phyloP scores from a whole-genome alignment of 225 moss, liverwort and hornwort genomes.

The Rhytidiadelphus loreus region DNA sequence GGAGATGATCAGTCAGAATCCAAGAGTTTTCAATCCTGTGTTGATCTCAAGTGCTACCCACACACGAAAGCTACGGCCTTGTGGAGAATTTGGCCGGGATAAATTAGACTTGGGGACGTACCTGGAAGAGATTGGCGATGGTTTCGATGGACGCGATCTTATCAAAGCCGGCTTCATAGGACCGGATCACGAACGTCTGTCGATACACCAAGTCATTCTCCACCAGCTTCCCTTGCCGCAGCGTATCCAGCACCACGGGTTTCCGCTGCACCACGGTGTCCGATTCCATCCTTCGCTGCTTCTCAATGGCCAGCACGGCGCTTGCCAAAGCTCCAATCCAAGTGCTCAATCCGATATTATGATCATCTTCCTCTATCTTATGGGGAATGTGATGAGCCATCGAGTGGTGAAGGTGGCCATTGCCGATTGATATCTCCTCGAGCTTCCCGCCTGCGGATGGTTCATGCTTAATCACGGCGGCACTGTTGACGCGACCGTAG shows the following conservation, averaged over 20 bases:
- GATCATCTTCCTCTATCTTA: background rate
- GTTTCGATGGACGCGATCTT: slow-evolving; percentile 56
- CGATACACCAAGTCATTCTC: slow-evolving; percentile 41
- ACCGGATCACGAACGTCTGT: slow-evolving; percentile 44
- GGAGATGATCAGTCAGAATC: background rate
- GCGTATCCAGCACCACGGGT: slow-evolving; percentile 2
- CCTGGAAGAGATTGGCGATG: slow-evolving; percentile 49
- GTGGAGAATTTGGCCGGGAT: background rate
- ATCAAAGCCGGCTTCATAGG: slow-evolving; percentile 48
- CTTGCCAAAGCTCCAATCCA: slow-evolving; percentile 34
- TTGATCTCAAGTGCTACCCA: background rate
- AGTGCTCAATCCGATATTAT: background rate
- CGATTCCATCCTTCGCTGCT: slow-evolving; percentile 4
- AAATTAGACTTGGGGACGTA: background rate
- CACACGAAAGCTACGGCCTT: background rate
- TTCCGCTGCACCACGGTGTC: background rate
- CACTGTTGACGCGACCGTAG: background rate
- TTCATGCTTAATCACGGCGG: background rate
- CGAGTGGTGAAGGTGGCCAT: background rate
- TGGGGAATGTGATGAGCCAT: background rate
- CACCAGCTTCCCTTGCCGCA: slow-evolving; percentile 29
- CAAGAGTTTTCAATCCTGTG: too few species aligned
- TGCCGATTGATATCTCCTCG: slow-evolving; percentile 7
- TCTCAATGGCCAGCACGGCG: slow-evolving; percentile 28
- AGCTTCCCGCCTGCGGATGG: background rate